Base-by-base conservation (phyloP, 257 asterid genomes). In the Plectranthus barbatus region DNA sequence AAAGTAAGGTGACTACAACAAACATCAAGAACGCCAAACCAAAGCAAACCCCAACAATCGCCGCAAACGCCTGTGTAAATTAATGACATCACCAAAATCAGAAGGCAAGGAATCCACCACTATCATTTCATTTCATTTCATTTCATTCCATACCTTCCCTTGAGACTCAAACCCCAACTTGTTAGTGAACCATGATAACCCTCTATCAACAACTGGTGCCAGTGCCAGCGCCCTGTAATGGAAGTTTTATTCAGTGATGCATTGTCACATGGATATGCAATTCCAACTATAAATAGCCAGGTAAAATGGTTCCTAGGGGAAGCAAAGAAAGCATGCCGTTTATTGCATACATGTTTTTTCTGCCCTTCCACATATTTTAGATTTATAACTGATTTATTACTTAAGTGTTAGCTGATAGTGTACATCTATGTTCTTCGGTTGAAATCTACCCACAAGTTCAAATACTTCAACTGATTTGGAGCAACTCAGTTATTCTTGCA, bases 221-320 rank as follows among this genome's bases (percentile, higher is more conserved):
- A 91, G 94, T 65, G 96, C 98, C 62, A 91, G 72, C 49, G 96
- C 96, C 84, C 98, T 91, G 81, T 64, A n/a, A n/a, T n/a, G n/a
- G n/a, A n/a, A n/a, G n/a, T n/a, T n/a, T n/a, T n/a, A n/a, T n/a
- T n/a, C n/a, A n/a, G n/a, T n/a, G n/a, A n/a, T n/a, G n/a, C n/a
- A n/a, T 26, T 26, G 2, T 2, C 31, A 26, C 5, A 5, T 26
- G 31, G 31, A 26, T 26, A 1, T 26, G 5, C 31, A 26, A 26
- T 26, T 26, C 31, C 5, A 26, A 26, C 5, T 2, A 26, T 26
- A 2, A 1, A 1, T 26, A 26, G 31, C 3, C 5, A 26, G 31
- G 31, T 26, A 26, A 26, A 26, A 26, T 26, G 31, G 5, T 1
- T 5, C 2, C 5, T 1, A 26, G 31, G 2, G 31, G 31, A 26